Conservation (phyloP, 1,284 basidiomycete species). For the Heterobasidion parviporum region DNA sequence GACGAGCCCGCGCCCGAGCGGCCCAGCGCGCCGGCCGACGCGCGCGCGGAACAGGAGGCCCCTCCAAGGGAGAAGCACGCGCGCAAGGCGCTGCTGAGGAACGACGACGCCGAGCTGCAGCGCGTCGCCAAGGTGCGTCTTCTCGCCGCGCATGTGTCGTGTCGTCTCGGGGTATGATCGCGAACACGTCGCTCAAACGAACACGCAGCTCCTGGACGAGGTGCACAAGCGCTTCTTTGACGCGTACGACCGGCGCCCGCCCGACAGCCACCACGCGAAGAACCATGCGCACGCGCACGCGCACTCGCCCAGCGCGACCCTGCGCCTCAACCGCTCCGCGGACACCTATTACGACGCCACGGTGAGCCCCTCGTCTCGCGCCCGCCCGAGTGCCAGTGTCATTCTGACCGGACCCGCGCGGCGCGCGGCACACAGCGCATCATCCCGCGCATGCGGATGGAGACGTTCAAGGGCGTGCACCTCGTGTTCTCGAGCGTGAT, state of each 20-base stretch:
- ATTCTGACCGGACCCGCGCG: not conserved
- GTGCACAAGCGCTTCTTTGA: constrained; percentile 74
- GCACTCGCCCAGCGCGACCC: constrained; percentile 14
- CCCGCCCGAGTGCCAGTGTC: not conserved
- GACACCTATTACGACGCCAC: constrained; percentile 50
- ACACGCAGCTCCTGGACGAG: constrained; percentile 58
- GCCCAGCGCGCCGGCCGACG: not conserved
- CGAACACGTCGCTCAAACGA: not conserved
- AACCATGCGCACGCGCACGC: constrained; percentile 24
- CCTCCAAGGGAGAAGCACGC: constrained; percentile 30
- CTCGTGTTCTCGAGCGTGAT: constrained; percentile 93
- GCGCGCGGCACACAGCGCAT: constrained; percentile 47
- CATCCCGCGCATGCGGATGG: constrained; percentile 72
- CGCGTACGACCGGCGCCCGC: constrained; percentile 43
- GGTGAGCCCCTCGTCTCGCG: constrained; percentile 27
- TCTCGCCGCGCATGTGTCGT: not conserved
- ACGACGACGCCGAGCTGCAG: constrained; percentile 81
- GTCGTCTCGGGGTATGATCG: not conserved
- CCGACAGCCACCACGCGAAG: constrained; percentile 13
- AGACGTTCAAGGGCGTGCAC: constrained; percentile 70
- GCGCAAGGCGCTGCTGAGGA: constrained; percentile 75
- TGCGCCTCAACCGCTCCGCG: not conserved
- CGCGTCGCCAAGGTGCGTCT: constrained; percentile 62
- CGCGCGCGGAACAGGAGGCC: constrained; percentile 5
- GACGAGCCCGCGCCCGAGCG: constrained; percentile 3